Percentiles rank a stretch among this genome's conserved stretches.
Evolutionary conservation across 108 stramenopile species (phyloP).

Genomic region (Epithemia pelagica): DNA sequence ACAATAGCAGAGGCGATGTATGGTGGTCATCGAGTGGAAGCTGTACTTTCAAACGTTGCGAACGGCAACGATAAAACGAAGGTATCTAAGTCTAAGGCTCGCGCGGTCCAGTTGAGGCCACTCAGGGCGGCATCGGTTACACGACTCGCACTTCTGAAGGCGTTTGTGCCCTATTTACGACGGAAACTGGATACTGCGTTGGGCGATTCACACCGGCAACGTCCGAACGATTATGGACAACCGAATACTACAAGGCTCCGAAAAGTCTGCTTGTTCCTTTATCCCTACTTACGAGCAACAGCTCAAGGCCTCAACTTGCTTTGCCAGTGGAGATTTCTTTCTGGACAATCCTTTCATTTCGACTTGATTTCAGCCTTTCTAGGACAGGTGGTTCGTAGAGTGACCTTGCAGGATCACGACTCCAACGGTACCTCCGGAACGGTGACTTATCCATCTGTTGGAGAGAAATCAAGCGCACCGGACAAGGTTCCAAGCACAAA

Average conservation of each 20-base stretch:
- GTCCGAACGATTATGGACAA: background rate
- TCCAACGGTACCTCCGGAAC: background rate
- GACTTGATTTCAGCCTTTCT: slow-evolving; percentile 49
- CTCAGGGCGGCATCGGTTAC: slow-evolving; percentile 40
- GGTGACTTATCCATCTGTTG: background rate
- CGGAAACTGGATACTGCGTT: slow-evolving; percentile 19
- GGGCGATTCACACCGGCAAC: background rate
- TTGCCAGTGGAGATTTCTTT: slow-evolving; percentile 60
- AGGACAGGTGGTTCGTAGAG: slow-evolving; percentile 52
- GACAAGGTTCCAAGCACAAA: slow-evolving; percentile 2
- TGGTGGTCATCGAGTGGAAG: slow-evolving; percentile 51
- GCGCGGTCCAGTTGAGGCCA: slow-evolving; percentile 19
- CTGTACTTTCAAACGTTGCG: slow-evolving; percentile 9
- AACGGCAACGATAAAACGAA: slow-evolving; percentile 6
- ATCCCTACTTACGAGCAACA: slow-evolving; percentile 53
- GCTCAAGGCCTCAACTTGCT: slow-evolving; percentile 40
- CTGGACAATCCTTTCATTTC: slow-evolving; percentile 60
- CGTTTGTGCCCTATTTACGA: slow-evolving; percentile 60
- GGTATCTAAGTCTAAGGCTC: slow-evolving; percentile 1
- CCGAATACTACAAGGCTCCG: slow-evolving; percentile 12
- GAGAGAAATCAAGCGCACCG: background rate
- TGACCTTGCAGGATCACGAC: slow-evolving; percentile 49
- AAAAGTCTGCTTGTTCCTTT: slow-evolving; percentile 28
- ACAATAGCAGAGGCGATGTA: slow-evolving; percentile 66
- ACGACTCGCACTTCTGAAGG: slow-evolving; percentile 48